A percentile compares a stretch with the other conserved stretches of the same genome.
Evolutionary conservation across 345 rosid genomes (phyloP).

Genomic region (Corchorus olitorius): DNA sequence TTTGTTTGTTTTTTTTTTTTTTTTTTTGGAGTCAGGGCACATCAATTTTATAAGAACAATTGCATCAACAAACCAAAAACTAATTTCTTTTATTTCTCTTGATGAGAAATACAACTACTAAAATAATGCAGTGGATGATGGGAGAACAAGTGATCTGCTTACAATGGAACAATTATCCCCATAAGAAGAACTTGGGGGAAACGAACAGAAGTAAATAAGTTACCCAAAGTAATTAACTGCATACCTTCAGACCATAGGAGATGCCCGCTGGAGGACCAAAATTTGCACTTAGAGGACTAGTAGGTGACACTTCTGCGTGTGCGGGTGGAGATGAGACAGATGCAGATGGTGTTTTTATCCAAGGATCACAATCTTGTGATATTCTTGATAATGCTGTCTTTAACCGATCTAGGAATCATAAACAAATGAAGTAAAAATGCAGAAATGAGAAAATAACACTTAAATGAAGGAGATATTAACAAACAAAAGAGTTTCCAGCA

Average conservation of each 20-base stretch:
- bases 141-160: neutral
- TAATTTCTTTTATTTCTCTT: neutral
- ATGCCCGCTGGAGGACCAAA: conserved; percentile 49
- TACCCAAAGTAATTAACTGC: no score
- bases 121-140: neutral
- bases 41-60: neutral
- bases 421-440: conserved; percentile 14
- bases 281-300: conserved; percentile 48
- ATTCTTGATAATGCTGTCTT: conserved; percentile 77
- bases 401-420: conserved; percentile 68
- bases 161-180: neutral
- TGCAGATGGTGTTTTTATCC: conserved; percentile 68
- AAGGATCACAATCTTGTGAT: conserved; percentile 92
- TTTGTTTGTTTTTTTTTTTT: no score
- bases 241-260: conserved; percentile 91
- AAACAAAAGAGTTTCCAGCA: neutral
- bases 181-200: no score
- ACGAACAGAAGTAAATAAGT: no score
- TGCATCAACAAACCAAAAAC: neutral
- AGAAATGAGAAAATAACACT: neutral
- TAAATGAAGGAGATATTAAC: neutral
- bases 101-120: neutral
- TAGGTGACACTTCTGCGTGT: conserved; percentile 66
- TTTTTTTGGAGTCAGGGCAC: neutral
- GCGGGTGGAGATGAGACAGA: conserved; percentile 54